A percentile compares a stretch with the other conserved stretches of the same genome.
phyloP scores from a whole-genome alignment of 2,329 filamentous ascomycete genomes.

The Neofusicoccum umdonicola region DNA sequence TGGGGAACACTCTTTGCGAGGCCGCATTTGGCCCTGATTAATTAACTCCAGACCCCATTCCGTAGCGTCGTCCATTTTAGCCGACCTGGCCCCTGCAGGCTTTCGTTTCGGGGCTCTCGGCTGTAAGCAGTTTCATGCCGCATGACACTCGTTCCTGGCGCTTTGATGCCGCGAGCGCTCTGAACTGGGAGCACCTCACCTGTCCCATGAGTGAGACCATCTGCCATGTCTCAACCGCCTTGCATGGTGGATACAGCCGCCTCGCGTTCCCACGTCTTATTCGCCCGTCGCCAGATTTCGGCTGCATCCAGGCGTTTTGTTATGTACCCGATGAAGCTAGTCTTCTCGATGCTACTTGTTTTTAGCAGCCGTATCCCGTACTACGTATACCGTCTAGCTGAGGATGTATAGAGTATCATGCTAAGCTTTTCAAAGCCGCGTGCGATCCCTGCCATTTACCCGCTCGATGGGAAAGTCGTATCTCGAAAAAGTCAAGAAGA shows the following conservation, averaged over 20 bases:
- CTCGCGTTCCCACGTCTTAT: neutral
- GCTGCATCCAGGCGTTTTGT: no score
- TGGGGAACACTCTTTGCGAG: neutral
- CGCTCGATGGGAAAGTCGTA: neutral
- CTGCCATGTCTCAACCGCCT: neutral
- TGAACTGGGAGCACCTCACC: neutral
- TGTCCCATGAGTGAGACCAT: no score
- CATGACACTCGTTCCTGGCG: neutral
- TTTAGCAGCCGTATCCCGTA: neutral
- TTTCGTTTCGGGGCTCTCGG: slow-evolving; percentile 2
- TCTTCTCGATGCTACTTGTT: neutral
- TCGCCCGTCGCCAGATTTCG: no score
- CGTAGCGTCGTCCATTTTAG: neutral
- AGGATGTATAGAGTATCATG: neutral
- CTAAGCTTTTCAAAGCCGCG: neutral
- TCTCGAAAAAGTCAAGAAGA: neutral
- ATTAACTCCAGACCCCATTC: slow-evolving; percentile 1
- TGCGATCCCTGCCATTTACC: neutral
- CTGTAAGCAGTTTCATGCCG: neutral
- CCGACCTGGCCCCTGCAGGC: neutral
- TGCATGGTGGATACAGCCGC: neutral
- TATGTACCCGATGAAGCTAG: neutral
- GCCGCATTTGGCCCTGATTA: neutral
- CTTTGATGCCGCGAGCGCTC: neutral
- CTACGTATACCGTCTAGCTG: neutral